A percentile compares a stretch with the other conserved stretches of the same genome.
These are phyloP conservation scores for Westerdykella ornata DNA, from an alignment of 2,329 filamentous ascomycete genomes.

Conservation along the genomic window DNA sequence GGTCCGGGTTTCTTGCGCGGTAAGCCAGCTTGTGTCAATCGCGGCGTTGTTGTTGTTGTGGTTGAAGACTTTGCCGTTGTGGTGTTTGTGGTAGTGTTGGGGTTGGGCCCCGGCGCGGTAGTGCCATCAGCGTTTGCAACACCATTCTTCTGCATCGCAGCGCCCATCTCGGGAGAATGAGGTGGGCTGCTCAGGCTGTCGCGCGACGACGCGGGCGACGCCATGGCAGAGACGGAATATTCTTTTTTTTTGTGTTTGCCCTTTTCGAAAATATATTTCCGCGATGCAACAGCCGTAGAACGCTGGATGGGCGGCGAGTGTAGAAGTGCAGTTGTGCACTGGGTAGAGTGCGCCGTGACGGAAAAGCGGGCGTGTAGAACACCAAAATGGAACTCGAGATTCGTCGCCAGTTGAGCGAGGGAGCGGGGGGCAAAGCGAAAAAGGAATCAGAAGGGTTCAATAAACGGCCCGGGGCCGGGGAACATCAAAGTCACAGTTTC, in stretches of 20 bases:
- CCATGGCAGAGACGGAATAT: neutral
- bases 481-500: neutral
- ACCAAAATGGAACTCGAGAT: neutral
- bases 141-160: slow-evolving; percentile 25
- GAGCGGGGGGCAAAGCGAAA: neutral
- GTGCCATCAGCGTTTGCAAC: slow-evolving; percentile 23
- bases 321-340: neutral
- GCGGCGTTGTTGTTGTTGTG: slow-evolving; percentile 22
- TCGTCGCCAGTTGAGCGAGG: neutral
- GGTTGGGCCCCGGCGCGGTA: slow-evolving; percentile 29
- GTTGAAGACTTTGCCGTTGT: slow-evolving; percentile 5
- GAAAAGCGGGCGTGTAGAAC: neutral
- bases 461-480: neutral
- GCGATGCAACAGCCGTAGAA: too few relatives aligned
- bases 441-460: neutral
- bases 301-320: neutral
- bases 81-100: slow-evolving; percentile 9
- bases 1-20: slow-evolving; percentile 40
- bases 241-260: neutral
- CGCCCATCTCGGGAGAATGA: slow-evolving; percentile 34
- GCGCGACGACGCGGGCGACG: slow-evolving; percentile 26
- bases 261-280: neutral
- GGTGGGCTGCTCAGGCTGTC: slow-evolving; percentile 35
- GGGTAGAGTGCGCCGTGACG: neutral
- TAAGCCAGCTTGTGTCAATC: slow-evolving; percentile 32